Evolutionary conservation across 352 stramenopile genomes (phyloP), one percentile per base, ranked within the genome.

Genomic region (Aphanomyces euteiches): DNA sequence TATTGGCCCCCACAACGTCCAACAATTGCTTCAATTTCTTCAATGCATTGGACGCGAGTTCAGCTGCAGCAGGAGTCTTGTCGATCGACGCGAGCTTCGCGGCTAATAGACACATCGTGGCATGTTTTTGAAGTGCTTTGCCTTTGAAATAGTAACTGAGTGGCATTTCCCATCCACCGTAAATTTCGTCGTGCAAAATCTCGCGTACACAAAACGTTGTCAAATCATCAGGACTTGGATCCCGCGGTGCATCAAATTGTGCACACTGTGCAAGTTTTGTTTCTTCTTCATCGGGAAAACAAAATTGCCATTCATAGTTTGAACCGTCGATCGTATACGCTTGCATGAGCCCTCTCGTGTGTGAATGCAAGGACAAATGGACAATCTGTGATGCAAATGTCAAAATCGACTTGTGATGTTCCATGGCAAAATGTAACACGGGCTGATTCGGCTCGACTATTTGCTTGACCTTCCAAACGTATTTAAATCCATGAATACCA

Each of bases 71-170:
- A 3, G 80, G 87, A 3, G 80, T 85, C n/a, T 82, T 67, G 7
- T 64, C 21, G 17, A 38, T 12, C 13, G 37, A 40, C 1, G 83
- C 77, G 56, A 92, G 74, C 17, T 87, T 74, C 47, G 79, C 76
- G 1, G 86, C 83, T 8, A 93, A 70, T n/a, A 93, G 67, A 71
- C 83, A 89, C 81, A 93, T 89, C 0, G 79, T 87, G 3, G 80
- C 84, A 57, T 85, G 90, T 74, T 92, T 92, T 60, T 93, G 86
- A 21, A 91, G 65, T 10, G 79, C 66, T 47, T 93, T 93, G 50
- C 86, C 84, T 66, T 90, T 92, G 69, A 93, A 93, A 77, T 93
- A 93, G 73, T 93, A 93, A 69, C 83, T 90, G 34, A 79, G 19
- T 38, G 63, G 63, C 13, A 69, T 10, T 17, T 19, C 0, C 63